These are phyloP conservation scores for Opeltia flavorubescens DNA, from an alignment of 495 filamentous ascomycete genomes.

Conservation along the genomic window DNA sequence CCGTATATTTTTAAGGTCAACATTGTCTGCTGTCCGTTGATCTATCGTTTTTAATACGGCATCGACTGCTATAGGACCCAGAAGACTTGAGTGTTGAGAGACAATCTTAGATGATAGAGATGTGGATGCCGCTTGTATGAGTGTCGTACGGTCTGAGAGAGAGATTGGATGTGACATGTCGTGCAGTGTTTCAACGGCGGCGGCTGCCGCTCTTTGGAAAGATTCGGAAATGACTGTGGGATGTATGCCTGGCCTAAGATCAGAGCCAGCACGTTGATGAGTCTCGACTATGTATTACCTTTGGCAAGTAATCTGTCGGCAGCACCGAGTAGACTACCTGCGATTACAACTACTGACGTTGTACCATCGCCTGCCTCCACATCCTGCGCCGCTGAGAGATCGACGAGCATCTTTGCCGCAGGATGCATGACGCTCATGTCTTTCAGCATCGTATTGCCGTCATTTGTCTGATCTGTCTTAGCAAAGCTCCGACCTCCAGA, in stretches of 20 bases:
- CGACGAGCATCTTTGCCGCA: conserved; percentile 95
- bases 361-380: conserved; percentile 97
- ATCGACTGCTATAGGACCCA: conserved; percentile 94
- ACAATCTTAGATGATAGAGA: conserved; percentile 98
- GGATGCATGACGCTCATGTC: conserved; percentile 99
- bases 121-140: conserved; percentile 92
- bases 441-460: conserved; percentile 96
- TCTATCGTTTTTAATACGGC: conserved; percentile 91
- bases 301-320: conserved; percentile 81
- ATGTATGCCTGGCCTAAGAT: conserved; percentile 50
- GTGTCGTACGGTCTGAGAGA: conserved; percentile 71
- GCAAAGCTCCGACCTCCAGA: conserved; percentile 17
- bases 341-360: conserved; percentile 95
- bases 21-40: conserved; percentile 86
- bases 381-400: conserved; percentile 92
- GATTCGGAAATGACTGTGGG: conserved; percentile 95
- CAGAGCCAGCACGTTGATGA: neutral
- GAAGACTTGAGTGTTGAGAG: conserved; percentile 80
- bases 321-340: conserved; percentile 83
- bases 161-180: conserved; percentile 92
- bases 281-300: conserved; percentile 28
- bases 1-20: conserved; percentile 88
- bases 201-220: conserved; percentile 85
- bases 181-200: conserved; percentile 78
- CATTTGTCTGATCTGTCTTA: conserved; percentile 55